Base-by-base conservation (phyloP, 805 yeast genomes). In the Sungouiella thailandica region DNA sequence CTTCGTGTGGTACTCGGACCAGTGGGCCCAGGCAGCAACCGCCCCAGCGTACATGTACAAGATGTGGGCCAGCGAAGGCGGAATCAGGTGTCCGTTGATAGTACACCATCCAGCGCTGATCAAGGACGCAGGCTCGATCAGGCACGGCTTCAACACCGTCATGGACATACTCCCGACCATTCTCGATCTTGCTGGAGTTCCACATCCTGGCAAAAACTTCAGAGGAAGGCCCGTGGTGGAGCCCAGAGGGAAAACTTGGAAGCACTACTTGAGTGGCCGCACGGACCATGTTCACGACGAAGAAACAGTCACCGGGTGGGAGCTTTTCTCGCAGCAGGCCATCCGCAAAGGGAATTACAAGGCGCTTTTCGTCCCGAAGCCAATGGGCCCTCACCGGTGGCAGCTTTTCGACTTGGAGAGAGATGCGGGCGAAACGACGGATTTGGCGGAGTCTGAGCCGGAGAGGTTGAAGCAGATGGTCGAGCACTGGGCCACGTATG, bases 1-100 rank as follows among this genome's bases (percentile, higher is more conserved):
- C 4, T 74, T 70, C 46, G 68, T 62, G 7, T 70, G 68, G 66
- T 74, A 74, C 41, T 68, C 72, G 1, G 77, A 74, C 36, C 68
- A 72, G 47, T 74, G 80, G 80, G 80, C 80, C 0, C 79, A 74
- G 42, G 80, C 80, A 7, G 75, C 79, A 2, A 74, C 80, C 13
- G 76, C 79, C 2, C 80, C 80, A 1, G 54, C 67, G 11, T 62
- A 64, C 36, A 70, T 71, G 70, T 73, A 64, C 50, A 76, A 76
- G 47, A 66, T 67, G 62, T 76, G 76, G 72, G 68, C 78, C 3
- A 60, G 29, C 20, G 81, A 77, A 49, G 82, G 81, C 17, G 83
- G 80, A 7, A 70, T 75, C 16, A 64, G 77, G 14, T 74, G 78
- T 47, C 82, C 81, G 0, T 54, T 74, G 37, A 65, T 77, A 32